These are phyloP conservation scores for Yarrowia porcina DNA, from an alignment of 805 yeast species.

Conservation along the genomic window DNA sequence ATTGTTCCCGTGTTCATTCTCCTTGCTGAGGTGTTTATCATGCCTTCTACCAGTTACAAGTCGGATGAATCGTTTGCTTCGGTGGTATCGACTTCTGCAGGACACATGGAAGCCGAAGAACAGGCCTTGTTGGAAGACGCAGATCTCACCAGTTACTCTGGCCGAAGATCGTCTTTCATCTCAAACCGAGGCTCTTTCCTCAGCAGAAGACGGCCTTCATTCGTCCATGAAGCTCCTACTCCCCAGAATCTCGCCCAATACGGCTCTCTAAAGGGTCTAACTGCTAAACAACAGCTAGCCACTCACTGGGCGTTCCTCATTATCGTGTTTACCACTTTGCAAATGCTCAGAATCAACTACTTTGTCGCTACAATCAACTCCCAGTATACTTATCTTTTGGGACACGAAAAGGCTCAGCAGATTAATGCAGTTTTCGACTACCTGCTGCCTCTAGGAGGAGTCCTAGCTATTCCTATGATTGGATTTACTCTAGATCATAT, in stretches of 20 bases:
- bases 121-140: neutral
- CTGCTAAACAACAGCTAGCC: conserved; percentile 45
- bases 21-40: conserved; percentile 66
- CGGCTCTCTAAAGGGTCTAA: conserved; percentile 54
- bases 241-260: conserved; percentile 17
- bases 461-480: conserved; percentile 80
- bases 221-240: conserved; percentile 28
- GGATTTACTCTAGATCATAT: conserved; percentile 76
- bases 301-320: conserved; percentile 77
- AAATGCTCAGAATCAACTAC: conserved; percentile 88
- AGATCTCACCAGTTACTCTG: neutral
- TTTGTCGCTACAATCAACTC: conserved; percentile 86
- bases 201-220: neutral
- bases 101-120: conserved; percentile 14
- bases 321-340: conserved; percentile 75
- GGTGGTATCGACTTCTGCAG: neutral
- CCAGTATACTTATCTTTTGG: conserved; percentile 73
- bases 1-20: conserved; percentile 76
- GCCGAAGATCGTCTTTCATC: neutral
- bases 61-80: neutral
- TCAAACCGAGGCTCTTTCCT: neutral
- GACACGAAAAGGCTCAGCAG: conserved; percentile 49
- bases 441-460: conserved; percentile 85
- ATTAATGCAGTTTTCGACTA: conserved; percentile 77
- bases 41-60: conserved; percentile 71